Base-by-base conservation (phyloP, 306 rosid genomes). In the Vachellia collinsii region DNA sequence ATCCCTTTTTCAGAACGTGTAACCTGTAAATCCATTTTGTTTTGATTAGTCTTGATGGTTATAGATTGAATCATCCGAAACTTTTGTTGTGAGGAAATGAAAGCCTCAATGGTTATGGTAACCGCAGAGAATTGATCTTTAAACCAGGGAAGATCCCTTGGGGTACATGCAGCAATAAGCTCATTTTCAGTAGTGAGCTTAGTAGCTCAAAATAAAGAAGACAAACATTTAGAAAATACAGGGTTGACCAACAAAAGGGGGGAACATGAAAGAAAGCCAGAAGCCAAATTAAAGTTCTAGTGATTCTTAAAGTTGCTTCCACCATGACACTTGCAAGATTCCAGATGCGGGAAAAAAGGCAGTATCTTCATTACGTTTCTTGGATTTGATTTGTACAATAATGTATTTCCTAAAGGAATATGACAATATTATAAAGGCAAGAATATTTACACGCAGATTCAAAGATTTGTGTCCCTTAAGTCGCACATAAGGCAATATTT, bases 401-500 rank as follows among this genome's bases (percentile, higher is more conserved):
- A 77, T 53, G 66, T 53, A 64, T 67, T 23, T 11, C 47, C 41
- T 12, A 47, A 12, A 43, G 75, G 78, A 84, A 69, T 68, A 62
- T 48, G 51, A 70, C 46, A 29, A 36, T 79, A 16, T 25, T 48
- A 13, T 59, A 36, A 51, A 16, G 61, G 76, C 63, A 61, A 29
- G n/a, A 25, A 53, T 43, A 50, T 42, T 29, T 29, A 29, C 34
- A 29, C 2, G 34, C 34, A 29, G 34, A 29, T 29, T 1, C 34
- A 29, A 29, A 29, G 22, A 36, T 8, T 3, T 13, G 0, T 75
- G 81, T 48, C 83, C 68, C 77, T 85, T 69, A 37, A 75, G 11
- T 64, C 9, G 39, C 43, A 23, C 48, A 79, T 64, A 66, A 75
- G 78, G 39, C 81, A 75, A 69, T 78, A 48, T 67, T 68, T 36